phyloP scores from a whole-genome alignment of 176 grass and related monocot genomes.

The Phragmites australis region DNA sequence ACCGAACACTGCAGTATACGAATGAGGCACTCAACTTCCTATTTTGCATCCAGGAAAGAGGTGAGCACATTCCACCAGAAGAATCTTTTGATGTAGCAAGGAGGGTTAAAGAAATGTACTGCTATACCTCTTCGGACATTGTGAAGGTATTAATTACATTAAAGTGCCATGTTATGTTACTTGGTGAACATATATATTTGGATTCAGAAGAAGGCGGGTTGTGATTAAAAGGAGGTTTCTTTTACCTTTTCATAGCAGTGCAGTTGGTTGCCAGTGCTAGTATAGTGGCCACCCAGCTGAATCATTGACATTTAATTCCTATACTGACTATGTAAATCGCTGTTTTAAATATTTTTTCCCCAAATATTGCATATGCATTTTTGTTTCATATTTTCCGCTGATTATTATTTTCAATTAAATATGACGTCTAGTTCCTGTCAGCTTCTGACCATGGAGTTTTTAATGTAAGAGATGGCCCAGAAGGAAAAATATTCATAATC shows the following conservation, averaged over 20 bases:
- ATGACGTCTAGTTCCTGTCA: background rate
- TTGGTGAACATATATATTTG: background rate
- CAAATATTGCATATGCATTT: background rate
- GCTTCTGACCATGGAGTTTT: background rate
- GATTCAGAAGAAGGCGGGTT: background rate
- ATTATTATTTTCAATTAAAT: conserved; percentile 12
- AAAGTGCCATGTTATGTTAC: background rate
- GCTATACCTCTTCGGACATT: conserved; percentile 98
- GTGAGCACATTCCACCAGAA: conserved; percentile 93
- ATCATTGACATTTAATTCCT: background rate
- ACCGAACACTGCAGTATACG: background rate
- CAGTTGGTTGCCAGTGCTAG: background rate
- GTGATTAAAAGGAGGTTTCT: background rate
- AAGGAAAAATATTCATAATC: background rate
- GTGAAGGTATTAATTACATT: conserved; percentile 71
- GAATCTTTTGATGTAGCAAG: conserved; percentile 89
- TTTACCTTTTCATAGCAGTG: background rate
- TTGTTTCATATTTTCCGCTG: background rate
- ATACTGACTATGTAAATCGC: background rate
- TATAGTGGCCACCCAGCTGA: background rate
- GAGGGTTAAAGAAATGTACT: conserved; percentile 91
- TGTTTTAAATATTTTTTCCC: background rate
- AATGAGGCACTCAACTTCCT: background rate
- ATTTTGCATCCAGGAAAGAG: conserved; percentile 79
- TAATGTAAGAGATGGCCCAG: background rate